Conservation (phyloP, 108 stramenopile genomes). For the Nitzschia palea region DNA sequence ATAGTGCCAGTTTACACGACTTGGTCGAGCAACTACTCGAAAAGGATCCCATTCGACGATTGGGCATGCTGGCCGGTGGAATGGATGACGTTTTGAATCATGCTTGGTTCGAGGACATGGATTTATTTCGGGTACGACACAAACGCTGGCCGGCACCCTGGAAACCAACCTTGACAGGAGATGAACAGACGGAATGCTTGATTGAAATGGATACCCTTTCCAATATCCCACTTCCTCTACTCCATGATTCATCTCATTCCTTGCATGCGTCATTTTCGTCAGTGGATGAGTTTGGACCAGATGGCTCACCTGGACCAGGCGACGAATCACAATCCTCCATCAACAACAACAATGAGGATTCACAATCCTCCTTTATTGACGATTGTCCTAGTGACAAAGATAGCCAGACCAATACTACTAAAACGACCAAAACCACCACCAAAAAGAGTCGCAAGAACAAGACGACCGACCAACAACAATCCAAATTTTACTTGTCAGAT, state of each 20-base stretch:
- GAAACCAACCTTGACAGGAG: constrained; percentile 48
- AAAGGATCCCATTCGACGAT: constrained; percentile 54
- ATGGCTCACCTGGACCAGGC: too few species aligned
- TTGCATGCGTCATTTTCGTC: background rate
- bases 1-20: constrained; percentile 23
- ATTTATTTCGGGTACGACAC: constrained; percentile 48
- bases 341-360: too few species aligned
- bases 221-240: background rate
- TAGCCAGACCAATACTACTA: too few species aligned
- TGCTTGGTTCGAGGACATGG: constrained; percentile 71
- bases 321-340: too few species aligned
- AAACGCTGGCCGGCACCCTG: constrained; percentile 84
- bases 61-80: constrained; percentile 64
- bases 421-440: too few species aligned
- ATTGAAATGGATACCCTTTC: background rate
- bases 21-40: constrained; percentile 53
- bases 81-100: constrained; percentile 57
- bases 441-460: too few species aligned
- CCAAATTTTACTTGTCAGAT: too few species aligned
- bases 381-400: too few species aligned
- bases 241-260: background rate
- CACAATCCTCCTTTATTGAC: too few species aligned
- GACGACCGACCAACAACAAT: too few species aligned
- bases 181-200: background rate
- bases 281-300: too few species aligned